phyloP scores from a whole-genome alignment of 2,329 filamentous ascomycete genomes.

The Arthrobotrys megalospora region DNA sequence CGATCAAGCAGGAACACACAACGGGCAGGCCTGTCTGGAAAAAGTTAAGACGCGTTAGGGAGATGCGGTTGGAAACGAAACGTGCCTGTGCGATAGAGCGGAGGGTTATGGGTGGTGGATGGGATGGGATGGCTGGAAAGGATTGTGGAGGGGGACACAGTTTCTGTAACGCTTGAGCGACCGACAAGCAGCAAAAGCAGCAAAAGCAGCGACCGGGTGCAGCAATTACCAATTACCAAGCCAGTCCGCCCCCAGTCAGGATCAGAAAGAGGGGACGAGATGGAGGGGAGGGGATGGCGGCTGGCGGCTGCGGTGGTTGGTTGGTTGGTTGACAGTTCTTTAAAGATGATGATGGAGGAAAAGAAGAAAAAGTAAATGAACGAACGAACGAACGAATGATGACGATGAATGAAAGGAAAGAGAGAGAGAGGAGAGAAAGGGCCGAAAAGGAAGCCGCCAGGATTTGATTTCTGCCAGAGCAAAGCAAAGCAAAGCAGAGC shows the following conservation, averaged over 20 bases:
- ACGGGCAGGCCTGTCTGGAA: slow-evolving; percentile 52
- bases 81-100: slow-evolving; percentile 58
- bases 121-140: slow-evolving; percentile 42
- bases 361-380: slow-evolving; percentile 8
- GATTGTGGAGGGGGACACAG: slow-evolving; percentile 55
- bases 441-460: slow-evolving; percentile 36
- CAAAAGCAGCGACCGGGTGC: slow-evolving; percentile 23
- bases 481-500: background rate
- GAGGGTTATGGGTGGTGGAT: slow-evolving; percentile 36
- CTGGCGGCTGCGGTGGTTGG: slow-evolving; percentile 37
- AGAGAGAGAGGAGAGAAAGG: slow-evolving; percentile 15
- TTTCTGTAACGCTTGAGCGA: slow-evolving; percentile 52
- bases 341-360: slow-evolving; percentile 1
- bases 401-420: slow-evolving; percentile 1
- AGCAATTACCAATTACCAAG: slow-evolving; percentile 17
- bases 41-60: slow-evolving; percentile 57
- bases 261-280: slow-evolving; percentile 5
- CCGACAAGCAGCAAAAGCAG: background rate
- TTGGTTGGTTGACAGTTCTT: slow-evolving; percentile 50
- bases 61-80: slow-evolving; percentile 61
- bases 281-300: slow-evolving; percentile 40
- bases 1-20: slow-evolving; percentile 43
- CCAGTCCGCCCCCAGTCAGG: background rate
- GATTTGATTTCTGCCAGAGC: slow-evolving; percentile 28
- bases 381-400: background rate